Percentiles rank a stretch among this genome's conserved stretches.
These are phyloP conservation scores for Torrubiella hemipterigena DNA, from an alignment of 2,329 filamentous ascomycete genomes.

Conservation along the genomic window DNA sequence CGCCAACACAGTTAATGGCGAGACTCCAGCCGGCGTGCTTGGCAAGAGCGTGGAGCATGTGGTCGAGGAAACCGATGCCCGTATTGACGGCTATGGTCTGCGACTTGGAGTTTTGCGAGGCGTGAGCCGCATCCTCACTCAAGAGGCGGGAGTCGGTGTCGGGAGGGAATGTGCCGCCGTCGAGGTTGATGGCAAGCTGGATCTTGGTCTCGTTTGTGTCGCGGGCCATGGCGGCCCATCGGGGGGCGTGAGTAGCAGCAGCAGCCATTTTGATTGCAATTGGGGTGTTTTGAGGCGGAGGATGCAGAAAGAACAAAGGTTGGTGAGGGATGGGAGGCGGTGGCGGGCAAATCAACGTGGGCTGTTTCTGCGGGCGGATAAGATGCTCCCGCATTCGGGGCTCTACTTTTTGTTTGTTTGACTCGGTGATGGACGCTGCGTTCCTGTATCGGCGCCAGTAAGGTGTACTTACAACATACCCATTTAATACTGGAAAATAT, in stretches of 20 bases:
- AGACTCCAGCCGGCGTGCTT: conserved; percentile 96
- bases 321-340: background rate
- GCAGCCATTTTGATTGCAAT: conserved; percentile 13
- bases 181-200: conserved; percentile 81
- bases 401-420: too few relatives aligned
- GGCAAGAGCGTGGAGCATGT: conserved; percentile 94
- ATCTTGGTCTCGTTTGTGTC: conserved; percentile 99
- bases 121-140: conserved; percentile 51
- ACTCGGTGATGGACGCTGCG: too few relatives aligned
- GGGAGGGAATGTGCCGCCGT: conserved; percentile 68
- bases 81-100: conserved; percentile 84
- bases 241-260: too few relatives aligned
- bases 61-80: conserved; percentile 94
- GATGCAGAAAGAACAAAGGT: too few relatives aligned
- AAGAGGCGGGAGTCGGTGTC: conserved; percentile 46
- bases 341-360: conserved; percentile 5
- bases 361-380: background rate
- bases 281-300: too few relatives aligned
- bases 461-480: too few relatives aligned
- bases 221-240: conserved; percentile 69
- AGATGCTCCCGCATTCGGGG: background rate
- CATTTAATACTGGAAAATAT: too few relatives aligned
- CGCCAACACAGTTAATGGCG: conserved; percentile 69
- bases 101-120: conserved; percentile 69
- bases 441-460: background rate